Evolutionary conservation across 2,329 filamentous ascomycete genomes (phyloP).

Genomic region (Aspergillus terreus): DNA sequence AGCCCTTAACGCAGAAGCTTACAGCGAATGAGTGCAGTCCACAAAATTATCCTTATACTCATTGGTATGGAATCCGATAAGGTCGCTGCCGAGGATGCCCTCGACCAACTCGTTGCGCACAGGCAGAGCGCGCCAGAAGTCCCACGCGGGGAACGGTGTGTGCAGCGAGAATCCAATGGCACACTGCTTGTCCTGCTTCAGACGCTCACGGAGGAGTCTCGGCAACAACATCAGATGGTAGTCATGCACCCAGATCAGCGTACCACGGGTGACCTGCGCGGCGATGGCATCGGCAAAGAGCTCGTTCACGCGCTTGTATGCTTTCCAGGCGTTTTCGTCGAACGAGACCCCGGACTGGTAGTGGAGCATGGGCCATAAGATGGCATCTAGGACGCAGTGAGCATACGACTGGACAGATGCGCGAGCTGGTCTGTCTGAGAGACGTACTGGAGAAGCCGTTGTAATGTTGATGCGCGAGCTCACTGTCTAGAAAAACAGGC

Average conservation of each 20-base stretch:
- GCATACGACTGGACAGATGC: not conserved
- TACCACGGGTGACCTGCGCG: constrained; percentile 76
- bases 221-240: constrained; percentile 96
- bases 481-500: constrained; percentile 82
- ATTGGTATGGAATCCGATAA: constrained; percentile 98
- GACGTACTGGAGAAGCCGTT: constrained; percentile 90
- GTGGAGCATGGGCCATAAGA: constrained; percentile 95
- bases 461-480: constrained; percentile 87
- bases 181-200: constrained; percentile 67
- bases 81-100: constrained; percentile 79
- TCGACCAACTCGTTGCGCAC: constrained; percentile 79
- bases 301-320: constrained; percentile 83
- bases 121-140: constrained; percentile 88
- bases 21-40: constrained; percentile 80
- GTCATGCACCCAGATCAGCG: constrained; percentile 93
- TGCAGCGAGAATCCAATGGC: constrained; percentile 96
- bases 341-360: constrained; percentile 95
- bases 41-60: constrained; percentile 91
- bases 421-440: not conserved
- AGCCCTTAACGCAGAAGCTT: constrained; percentile 27
- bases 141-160: constrained; percentile 87
- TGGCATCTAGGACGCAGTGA: constrained; percentile 61
- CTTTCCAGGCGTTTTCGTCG: constrained; percentile 81
- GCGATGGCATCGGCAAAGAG: constrained; percentile 82
- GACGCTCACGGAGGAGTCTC: constrained; percentile 75